A percentile compares a stretch with the other conserved stretches of the same genome.
Evolutionary conservation across 2,329 filamentous ascomycete species (phyloP).

Genomic region (Epichloe brachyelytri): DNA sequence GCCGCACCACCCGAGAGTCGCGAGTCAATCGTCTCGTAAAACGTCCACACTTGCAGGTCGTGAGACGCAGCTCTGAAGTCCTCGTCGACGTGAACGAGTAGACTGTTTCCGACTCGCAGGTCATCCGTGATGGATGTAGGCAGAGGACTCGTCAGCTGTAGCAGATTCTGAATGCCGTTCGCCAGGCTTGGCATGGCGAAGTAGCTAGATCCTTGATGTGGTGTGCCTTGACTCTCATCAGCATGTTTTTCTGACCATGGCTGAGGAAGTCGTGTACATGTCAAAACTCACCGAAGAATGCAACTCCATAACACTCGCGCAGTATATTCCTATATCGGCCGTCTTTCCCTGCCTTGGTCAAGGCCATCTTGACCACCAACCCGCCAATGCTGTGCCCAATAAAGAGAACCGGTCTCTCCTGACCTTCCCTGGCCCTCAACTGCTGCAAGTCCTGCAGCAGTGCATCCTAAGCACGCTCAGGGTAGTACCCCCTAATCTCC

Average conservation of each 20-base stretch:
- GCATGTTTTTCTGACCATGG: not conserved
- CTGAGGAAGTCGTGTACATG: too few species aligned
- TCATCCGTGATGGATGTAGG: slow-evolving; percentile 36
- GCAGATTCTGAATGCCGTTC: slow-evolving; percentile 37
- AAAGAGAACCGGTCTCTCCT: slow-evolving; percentile 42
- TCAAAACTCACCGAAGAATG: slow-evolving; percentile 40
- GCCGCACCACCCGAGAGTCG: slow-evolving; percentile 28
- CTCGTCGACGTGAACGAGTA: slow-evolving; percentile 37
- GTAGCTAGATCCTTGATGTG: slow-evolving; percentile 51
- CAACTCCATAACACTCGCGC: slow-evolving; percentile 45
- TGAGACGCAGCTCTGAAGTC: slow-evolving; percentile 42
- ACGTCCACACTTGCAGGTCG: slow-evolving; percentile 48
- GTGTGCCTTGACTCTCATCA: slow-evolving; percentile 30
- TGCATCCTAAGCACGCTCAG: slow-evolving; percentile 30
- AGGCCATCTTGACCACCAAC: slow-evolving; percentile 42
- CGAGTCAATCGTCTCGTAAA: slow-evolving; percentile 51
- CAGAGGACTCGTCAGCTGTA: slow-evolving; percentile 37
- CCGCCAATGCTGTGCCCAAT: slow-evolving; percentile 50
- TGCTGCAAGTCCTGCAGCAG: slow-evolving; percentile 30
- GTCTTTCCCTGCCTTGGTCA: slow-evolving; percentile 33
- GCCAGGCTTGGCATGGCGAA: slow-evolving; percentile 45
- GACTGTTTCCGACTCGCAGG: slow-evolving; percentile 36
- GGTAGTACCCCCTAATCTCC: slow-evolving; percentile 27
- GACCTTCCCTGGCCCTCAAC: slow-evolving; percentile 20
- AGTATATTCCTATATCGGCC: slow-evolving; percentile 30